Base-by-base conservation (phyloP, 176 grass and related monocot genomes). In the Poa annua region DNA sequence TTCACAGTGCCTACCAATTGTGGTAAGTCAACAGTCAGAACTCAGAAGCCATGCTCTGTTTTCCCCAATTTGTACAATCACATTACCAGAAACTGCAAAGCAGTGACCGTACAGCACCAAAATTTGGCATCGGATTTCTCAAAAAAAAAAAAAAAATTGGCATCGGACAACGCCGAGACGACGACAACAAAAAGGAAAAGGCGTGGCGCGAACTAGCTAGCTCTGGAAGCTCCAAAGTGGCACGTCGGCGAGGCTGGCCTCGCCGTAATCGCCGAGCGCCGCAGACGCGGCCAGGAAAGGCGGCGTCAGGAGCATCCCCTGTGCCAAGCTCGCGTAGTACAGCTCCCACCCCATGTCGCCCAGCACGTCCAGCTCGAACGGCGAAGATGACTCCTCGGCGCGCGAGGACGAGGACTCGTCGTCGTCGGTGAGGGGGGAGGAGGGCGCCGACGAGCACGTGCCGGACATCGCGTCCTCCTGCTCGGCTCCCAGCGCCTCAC, bases 271-370 rank as follows among this genome's bases (percentile, higher is more conserved):
- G 44, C 71, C 73, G 71, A 77, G 51, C 34, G 77, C 82, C 17
- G 71, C 52, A 2, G 22, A 57, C 16, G 62, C 22, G 1, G 38
- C 53, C 0, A 10, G 0, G 29, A 17, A 50, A 1, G 88, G 83
- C 11, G 88, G 84, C 56, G 78, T 81, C 80, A 84, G 21, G 66
- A 94, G 83, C 88, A 97, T 80, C 44, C 63, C 92, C 86, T 94
- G 82, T 19, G 90, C 85, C 76, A 94, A 81, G 83, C 87, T 88
- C 56, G 91, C 78, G 70, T 94, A 97, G 85, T 97, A 97, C 69
- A 88, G 5, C 73, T 83, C 85, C 88, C 77, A 88, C 33, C 76
- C 79, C 92, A 90, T 88, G 63, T 88, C 89, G 6, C 53, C 19
- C 11, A 93, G 24, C 20, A 88, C 59, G 38, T 71, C 81, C 19